Evolutionary conservation across 163 green algal genomes (phyloP).

Genomic region (Prototheca wickerhamii): DNA sequence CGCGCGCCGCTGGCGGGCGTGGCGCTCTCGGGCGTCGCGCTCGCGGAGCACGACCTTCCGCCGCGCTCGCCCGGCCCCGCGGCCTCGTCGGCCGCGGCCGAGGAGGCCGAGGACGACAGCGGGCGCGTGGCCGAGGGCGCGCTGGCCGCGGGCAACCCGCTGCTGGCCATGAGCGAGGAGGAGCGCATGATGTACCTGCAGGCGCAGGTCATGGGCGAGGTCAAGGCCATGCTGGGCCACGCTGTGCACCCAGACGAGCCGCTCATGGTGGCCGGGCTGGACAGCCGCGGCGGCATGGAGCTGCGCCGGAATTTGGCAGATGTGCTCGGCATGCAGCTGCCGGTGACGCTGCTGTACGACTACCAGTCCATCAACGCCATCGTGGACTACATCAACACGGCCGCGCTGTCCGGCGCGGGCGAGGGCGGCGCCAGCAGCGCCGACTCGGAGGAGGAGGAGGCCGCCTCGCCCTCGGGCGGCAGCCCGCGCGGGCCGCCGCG

Average conservation of each 20-base stretch:
- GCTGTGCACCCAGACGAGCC: constrained; percentile 54
- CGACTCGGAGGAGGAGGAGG: constrained; percentile 10
- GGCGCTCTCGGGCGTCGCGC: constrained; percentile 1
- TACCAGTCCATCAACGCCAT: constrained; percentile 53
- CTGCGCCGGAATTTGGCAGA: constrained; percentile 54
- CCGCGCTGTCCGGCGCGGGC: neutral
- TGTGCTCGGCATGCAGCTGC: constrained; percentile 45
- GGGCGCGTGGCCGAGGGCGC: neutral
- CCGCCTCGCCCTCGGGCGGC: neutral
- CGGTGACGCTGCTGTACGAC: constrained; percentile 80
- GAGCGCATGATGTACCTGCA: constrained; percentile 52
- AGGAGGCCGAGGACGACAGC: neutral
- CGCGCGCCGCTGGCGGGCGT: neutral
- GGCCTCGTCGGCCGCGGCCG: neutral
- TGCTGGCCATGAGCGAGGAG: constrained; percentile 49
- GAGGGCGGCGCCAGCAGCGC: neutral
- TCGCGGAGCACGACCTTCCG: constrained; percentile 28
- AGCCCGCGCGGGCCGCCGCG: constrained; percentile 1
- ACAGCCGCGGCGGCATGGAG: constrained; percentile 76
- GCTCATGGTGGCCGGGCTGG: constrained; percentile 64
- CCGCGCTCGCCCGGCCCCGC: constrained; percentile 14
- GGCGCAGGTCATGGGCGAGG: constrained; percentile 44
- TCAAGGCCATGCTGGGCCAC: constrained; percentile 51
- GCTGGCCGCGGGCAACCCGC: constrained; percentile 21
- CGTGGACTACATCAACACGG: constrained; percentile 31